A percentile compares a stretch with the other conserved stretches of the same genome.
phyloP scores from a whole-genome alignment of 2,329 filamentous ascomycete species.

The Fusarium piperis region DNA sequence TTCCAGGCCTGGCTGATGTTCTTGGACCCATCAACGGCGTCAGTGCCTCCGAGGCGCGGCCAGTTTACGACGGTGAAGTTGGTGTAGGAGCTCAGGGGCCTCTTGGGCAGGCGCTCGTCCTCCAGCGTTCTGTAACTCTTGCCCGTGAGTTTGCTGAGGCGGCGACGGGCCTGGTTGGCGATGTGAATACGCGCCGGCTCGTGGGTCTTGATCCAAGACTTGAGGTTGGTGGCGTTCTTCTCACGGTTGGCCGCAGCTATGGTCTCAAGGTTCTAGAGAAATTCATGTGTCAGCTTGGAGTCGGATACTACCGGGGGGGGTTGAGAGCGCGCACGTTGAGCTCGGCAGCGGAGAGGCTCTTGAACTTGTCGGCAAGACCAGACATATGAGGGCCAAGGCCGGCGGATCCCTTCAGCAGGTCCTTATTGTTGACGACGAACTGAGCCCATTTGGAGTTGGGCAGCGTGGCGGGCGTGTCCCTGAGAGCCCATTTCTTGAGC shows the following conservation, averaged over 20 bases:
- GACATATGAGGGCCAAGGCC: conserved; percentile 37
- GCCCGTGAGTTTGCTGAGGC: conserved; percentile 46
- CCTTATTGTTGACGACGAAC: conserved; percentile 49
- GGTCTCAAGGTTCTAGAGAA: conserved; percentile 45
- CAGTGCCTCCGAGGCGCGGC: conserved; percentile 39
- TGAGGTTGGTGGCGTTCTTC: conserved; percentile 52
- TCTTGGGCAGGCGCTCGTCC: conserved; percentile 61
- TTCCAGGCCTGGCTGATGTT: conserved; percentile 55
- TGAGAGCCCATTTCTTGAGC: conserved; percentile 54
- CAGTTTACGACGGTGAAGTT: conserved; percentile 53
- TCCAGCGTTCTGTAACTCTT: conserved; percentile 49
- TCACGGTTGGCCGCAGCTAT: conserved; percentile 52
- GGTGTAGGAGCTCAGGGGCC: conserved; percentile 44
- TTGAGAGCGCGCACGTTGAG: conserved; percentile 51
- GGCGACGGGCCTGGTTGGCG: conserved; percentile 60
- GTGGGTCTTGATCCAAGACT: conserved; percentile 60
- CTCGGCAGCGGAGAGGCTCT: conserved; percentile 52
- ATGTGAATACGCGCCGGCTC: conserved; percentile 51
- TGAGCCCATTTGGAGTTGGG: conserved; percentile 50
- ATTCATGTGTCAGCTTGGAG: not conserved
- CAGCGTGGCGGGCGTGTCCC: conserved; percentile 50
- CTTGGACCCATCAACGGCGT: conserved; percentile 33
- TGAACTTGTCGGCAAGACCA: conserved; percentile 48
- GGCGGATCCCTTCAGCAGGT: not conserved
- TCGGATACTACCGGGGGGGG: not conserved